Evolutionary conservation across 768 basidiomycete genomes (phyloP), one percentile per base, ranked within the genome.

Genomic region (Pulveroboletus sp.): DNA sequence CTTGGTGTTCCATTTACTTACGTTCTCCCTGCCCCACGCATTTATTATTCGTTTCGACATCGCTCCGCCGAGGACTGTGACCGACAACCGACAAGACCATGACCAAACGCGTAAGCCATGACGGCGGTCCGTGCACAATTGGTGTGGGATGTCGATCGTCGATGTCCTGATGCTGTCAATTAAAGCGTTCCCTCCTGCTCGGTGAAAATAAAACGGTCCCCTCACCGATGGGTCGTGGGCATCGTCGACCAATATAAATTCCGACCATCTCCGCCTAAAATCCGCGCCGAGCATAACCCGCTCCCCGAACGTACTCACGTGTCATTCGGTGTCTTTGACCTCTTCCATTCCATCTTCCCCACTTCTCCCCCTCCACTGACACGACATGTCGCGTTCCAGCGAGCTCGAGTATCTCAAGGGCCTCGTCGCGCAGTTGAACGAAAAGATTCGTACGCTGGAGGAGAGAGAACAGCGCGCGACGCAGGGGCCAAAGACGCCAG

Each of bases 371-470:
- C 24, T 20, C 25, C 38, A 24, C 14, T 31, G 12, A 42, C 45
- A 16, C 56, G 64, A 57, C 48, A 88, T 88, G 86, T 75, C 81
- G 57, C 75, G 75, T 13, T 72, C 78, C 42, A 82, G 85, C 52
- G 93, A 97, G 74, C 80, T 99, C 61, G 90, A 90, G 61, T 93
- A 98, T 70, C 86, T 99, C 75, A 99, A 99, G 74, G 72, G 77
- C 35, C 87, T 99, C 61, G 93, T 97, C 55, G 64, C 76, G 13
- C 92, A 97, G 75, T 81, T 99, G 50, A 88, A 90, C 60, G 84
- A 84, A 47, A 98, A 98, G 77, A 97, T 99, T 64, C 60, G 73
- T 47, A 62, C 75, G 32, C 77, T 97, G 52, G 95, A 98, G 77
- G 67, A 72, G 14, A 83, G 80, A 66, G 74, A 79, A 42, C 87